Conservation (phyloP, 352 stramenopile genomes). For the Globisporangium splendens region DNA sequence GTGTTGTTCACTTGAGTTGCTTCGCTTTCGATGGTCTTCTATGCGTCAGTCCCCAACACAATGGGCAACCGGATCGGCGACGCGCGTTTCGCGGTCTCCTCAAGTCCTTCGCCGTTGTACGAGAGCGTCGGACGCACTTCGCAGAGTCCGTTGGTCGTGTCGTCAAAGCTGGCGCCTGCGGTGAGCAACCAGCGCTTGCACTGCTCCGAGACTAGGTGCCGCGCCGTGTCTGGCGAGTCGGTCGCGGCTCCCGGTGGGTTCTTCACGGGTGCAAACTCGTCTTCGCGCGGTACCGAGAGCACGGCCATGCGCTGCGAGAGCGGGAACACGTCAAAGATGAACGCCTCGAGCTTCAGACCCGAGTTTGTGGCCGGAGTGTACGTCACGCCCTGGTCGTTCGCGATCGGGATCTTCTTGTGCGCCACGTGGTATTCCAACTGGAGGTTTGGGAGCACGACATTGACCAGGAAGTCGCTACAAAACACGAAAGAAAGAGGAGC, state of each 20-base stretch:
- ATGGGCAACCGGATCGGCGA: conserved; percentile 44
- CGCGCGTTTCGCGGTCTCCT: conserved; percentile 27
- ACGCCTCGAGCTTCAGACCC: conserved; percentile 97
- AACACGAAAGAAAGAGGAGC: neutral
- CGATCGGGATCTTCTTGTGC: conserved; percentile 96
- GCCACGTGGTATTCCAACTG: conserved; percentile 94
- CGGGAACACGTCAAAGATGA: conserved; percentile 99
- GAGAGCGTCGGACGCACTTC: conserved; percentile 82
- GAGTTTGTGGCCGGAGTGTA: conserved; percentile 86
- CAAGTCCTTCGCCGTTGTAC: conserved; percentile 79
- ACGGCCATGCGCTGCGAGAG: conserved; percentile 92
- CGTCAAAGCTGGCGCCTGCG: conserved; percentile 39
- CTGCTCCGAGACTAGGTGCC: conserved; percentile 55
- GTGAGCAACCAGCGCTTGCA: conserved; percentile 57
- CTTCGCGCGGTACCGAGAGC: conserved; percentile 88
- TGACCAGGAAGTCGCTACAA: conserved; percentile 66
- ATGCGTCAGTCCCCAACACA: conserved; percentile 13
- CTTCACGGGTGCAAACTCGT: conserved; percentile 93
- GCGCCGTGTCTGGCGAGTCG: conserved; percentile 86
- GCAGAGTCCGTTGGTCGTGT: conserved; percentile 31
- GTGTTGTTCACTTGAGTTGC: neutral
- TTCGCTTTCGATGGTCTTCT: neutral
- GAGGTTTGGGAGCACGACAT: conserved; percentile 83
- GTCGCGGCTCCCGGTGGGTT: conserved; percentile 71
- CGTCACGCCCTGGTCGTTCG: conserved; percentile 74